Evolutionary conservation across 1,139 yeast genomes (phyloP), one percentile per base, ranked within the genome.

Genomic region (Wickerhamiella pararugosa): DNA sequence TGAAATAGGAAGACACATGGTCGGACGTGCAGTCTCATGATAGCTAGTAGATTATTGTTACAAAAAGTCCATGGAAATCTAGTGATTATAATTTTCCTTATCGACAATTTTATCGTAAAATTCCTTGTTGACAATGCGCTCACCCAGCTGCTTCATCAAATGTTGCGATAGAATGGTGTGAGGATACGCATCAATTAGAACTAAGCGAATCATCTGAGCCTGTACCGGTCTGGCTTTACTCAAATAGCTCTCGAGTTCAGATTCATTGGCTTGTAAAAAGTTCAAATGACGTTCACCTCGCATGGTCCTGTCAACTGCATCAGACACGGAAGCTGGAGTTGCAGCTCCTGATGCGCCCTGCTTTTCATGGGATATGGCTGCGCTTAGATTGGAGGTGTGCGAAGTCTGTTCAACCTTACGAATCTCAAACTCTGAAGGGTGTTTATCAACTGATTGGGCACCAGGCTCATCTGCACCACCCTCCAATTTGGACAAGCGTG

Each of bases 121-220:
- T 4, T 2, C 27, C 7, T 32, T 33, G n/a, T 40, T 40, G 6
- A 40, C 34, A n/a, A 36, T 29, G 8, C 35, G 36, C 15, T 31
- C 28, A 15, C 43, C 43, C 15, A 40, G 30, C 6, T 27, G 10
- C 3, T 32, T 30, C 11, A 32, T 28, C 9, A 40, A 15, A 3
- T 10, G 7, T 5, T 10, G 28, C 7, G 43, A 32, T 26, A 40
- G 31, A 33, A 27, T 27, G 7, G 43, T 40, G 8, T 36, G 29
- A 33, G 37, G 43, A 28, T 40, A 40, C 10, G 43, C 43, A 9
- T 36, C 33, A 29, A 40, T 40, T 30, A 40, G 10, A 8, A 29
- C 29, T 4, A 40, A 37, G 5, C 32, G 32, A 11, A 40, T 32
- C 33, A 40, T 7, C 11, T 40, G 43, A 6, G 37, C 40, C 21